Base-by-base conservation (phyloP, 768 basidiomycete species). In the Trametes cubensis region DNA sequence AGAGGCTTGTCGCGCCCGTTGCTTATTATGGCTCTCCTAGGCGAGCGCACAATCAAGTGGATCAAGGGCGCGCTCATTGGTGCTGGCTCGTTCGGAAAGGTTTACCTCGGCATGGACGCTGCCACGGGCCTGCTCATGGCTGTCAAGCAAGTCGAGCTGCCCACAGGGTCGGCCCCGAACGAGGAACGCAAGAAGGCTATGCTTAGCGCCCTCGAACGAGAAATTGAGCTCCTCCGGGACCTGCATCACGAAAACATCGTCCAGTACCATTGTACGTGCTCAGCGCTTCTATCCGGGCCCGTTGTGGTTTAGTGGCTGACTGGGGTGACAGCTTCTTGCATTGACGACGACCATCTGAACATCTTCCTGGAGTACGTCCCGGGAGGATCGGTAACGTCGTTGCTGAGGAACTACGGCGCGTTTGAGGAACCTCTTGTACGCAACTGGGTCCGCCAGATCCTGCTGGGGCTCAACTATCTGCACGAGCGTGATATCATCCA, bases 341-440 rank as follows among this genome's bases (percentile, higher is more conserved):
- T 92, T 49, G 97, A 98, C 68, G 90, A 90, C 30, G 88, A 91
- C 48, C 88, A 83, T 73, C 83, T 99, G 58, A 98, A 98, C 74
- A 98, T 98, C 71, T 98, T 98, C 81, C 76, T 98, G 65, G 95
- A 98, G 76, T 98, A 98, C 68, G 95, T 98, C 13, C 95, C 95
- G 14, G 95, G 95, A 34, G 95, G 95, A 18, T 97, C 95, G 13
- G 93, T 98, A 30, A 87, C 94, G 1, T 92, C 94, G 0, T 78
- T 97, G 1, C 76, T 98, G 15, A 86, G 88, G 62, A 95, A 87
- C 68, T 98, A 96, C 69, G 95, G 95, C 48, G 92, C 95, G 2
- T 97, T 98, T 62, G 95, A 96, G 72, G 95, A 98, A 71, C 81
- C 88, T 0, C 83, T 98, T 4, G 94, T 96, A 45, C 88, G 90